Evolutionary conservation across 2,329 filamentous ascomycete genomes (phyloP).

Genomic region (Penicillium occitanis): DNA sequence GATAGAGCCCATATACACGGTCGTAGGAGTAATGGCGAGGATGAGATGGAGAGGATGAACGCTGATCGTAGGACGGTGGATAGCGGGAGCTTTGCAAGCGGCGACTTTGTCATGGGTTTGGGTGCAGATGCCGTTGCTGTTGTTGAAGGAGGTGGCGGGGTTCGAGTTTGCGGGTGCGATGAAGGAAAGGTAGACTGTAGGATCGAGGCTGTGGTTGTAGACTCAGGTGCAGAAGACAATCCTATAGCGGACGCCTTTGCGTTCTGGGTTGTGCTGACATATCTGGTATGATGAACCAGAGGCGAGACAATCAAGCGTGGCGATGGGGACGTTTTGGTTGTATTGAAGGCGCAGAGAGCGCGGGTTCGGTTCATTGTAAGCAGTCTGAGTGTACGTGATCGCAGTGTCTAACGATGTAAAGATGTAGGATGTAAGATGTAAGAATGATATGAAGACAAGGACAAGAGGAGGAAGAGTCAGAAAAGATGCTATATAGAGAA

Average conservation of each 20-base stretch:
- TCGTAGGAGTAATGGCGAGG: slow-evolving; percentile 58
- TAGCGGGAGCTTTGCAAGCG: slow-evolving; percentile 38
- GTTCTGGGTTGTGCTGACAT: slow-evolving; percentile 21
- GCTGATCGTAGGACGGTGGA: slow-evolving; percentile 40
- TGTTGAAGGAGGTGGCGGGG: not conserved
- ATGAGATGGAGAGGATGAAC: slow-evolving; percentile 40
- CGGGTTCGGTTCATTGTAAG: slow-evolving; percentile 16
- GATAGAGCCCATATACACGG: slow-evolving; percentile 71
- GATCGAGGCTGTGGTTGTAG: not conserved
- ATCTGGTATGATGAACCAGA: not conserved
- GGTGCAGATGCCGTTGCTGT: not conserved
- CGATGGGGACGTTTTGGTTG: not conserved
- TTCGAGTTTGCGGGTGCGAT: slow-evolving; percentile 4
- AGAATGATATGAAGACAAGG: not conserved
- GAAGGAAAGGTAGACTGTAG: slow-evolving; percentile 11
- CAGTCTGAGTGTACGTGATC: not conserved
- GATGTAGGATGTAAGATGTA: not conserved
- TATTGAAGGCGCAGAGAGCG: slow-evolving; percentile 9
- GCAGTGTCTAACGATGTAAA: not conserved
- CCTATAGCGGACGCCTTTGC: slow-evolving; percentile 17
- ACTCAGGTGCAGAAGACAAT: slow-evolving; percentile 1
- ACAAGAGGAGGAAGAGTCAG: not conserved
- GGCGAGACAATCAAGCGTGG: not conserved
- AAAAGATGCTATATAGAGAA: slow-evolving; percentile 8
- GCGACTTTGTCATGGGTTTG: slow-evolving; percentile 25